phyloP scores from a whole-genome alignment of 106 monocot genomes.

The Phalaenopsis equestris region DNA sequence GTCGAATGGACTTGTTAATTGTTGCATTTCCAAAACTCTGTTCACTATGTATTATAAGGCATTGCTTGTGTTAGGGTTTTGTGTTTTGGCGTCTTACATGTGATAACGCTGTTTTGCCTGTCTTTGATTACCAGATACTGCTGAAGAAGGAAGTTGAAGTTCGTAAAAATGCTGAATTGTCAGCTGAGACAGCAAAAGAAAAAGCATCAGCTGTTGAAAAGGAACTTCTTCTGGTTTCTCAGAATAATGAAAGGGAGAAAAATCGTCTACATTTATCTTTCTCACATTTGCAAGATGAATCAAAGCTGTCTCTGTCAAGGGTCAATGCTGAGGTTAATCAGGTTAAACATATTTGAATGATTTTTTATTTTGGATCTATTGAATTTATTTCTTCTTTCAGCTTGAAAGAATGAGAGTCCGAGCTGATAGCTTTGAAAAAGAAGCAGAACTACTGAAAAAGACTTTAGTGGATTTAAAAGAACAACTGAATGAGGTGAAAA shows the following conservation, averaged over 20 bases:
- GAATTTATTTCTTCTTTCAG: not conserved
- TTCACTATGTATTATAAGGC: not conserved
- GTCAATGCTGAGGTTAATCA: constrained; percentile 5
- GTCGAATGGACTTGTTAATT: not conserved
- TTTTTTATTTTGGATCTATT: not conserved
- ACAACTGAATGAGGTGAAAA: constrained; percentile 5
- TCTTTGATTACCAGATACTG: not conserved
- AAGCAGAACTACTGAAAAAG: constrained; percentile 5
- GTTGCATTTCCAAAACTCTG: not conserved
- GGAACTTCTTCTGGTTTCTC: not conserved
- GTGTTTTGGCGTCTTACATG: not conserved
- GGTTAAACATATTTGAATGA: not conserved
- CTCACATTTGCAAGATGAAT: constrained; percentile 4
- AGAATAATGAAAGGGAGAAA: constrained; percentile 8
- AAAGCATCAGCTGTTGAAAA: constrained; percentile 5
- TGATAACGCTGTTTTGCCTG: not conserved
- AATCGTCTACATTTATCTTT: constrained; percentile 1
- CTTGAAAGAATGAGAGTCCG: constrained; percentile 11
- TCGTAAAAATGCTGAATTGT: constrained; percentile 2
- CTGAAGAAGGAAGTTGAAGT: not conserved
- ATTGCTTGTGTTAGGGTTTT: not conserved
- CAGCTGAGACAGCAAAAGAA: not conserved
- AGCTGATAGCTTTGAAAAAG: constrained; percentile 2
- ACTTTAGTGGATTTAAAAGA: constrained; percentile 7
- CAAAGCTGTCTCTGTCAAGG: not conserved